phyloP scores from a whole-genome alignment of 164 flowering plant genomes.

The Echeveria elegans region DNA sequence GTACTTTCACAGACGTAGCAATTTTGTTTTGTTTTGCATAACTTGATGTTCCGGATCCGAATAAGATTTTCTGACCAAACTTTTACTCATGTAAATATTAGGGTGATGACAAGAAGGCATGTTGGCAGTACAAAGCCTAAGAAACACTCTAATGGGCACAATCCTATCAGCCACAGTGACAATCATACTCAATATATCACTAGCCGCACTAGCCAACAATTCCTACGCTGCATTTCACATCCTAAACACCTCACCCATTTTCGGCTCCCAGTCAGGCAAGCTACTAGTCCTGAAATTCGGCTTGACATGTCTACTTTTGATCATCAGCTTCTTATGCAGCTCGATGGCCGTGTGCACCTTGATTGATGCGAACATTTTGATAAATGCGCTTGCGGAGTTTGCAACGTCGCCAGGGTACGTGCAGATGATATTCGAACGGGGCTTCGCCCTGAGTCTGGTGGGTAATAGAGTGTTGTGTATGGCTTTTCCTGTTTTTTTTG shows the following conservation, averaged over 20 bases:
- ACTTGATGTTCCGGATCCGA: not conserved
- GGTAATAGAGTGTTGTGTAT: slow-evolving; percentile 47
- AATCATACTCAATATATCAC: slow-evolving; percentile 22
- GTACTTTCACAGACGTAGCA: slow-evolving; percentile 26
- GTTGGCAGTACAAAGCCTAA: slow-evolving; percentile 62
- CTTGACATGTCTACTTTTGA: slow-evolving; percentile 30
- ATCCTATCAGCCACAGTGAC: slow-evolving; percentile 44
- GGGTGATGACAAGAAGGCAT: slow-evolving; percentile 58
- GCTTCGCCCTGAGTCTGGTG: slow-evolving; percentile 34
- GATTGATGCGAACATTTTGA: slow-evolving; percentile 47
- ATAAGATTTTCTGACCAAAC: not conserved
- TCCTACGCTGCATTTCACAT: slow-evolving; percentile 34
- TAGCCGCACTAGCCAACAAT: slow-evolving; percentile 60
- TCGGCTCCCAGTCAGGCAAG: slow-evolving; percentile 32
- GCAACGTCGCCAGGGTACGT: slow-evolving; percentile 13
- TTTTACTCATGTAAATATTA: slow-evolving; percentile 4
- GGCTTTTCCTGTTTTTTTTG: slow-evolving; percentile 46
- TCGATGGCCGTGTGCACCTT: slow-evolving; percentile 48
- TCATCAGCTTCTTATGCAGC: slow-evolving; percentile 54
- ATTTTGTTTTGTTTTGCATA: not conserved
- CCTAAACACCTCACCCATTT: slow-evolving; percentile 19
- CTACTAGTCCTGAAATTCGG: slow-evolving; percentile 38
- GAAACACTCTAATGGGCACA: slow-evolving; percentile 54
- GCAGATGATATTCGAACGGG: slow-evolving; percentile 37
- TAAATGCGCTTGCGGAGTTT: slow-evolving; percentile 20